Conservation (phyloP, 2,329 filamentous ascomycete species). For the Cladosporium sp. region DNA sequence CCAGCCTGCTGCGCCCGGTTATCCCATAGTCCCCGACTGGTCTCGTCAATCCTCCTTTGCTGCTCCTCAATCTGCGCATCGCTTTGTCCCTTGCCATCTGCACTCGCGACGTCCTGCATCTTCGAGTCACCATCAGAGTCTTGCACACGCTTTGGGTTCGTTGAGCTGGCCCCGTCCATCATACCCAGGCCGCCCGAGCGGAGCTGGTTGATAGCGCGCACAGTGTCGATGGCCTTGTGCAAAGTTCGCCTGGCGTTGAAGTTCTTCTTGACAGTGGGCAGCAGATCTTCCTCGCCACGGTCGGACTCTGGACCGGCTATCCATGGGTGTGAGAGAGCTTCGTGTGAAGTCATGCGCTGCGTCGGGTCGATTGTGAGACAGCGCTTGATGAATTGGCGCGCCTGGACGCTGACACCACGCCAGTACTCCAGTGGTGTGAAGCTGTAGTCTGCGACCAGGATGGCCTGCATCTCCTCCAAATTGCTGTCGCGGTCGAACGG, state of each 20-base stretch:
- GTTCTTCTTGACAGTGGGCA: conserved; percentile 69
- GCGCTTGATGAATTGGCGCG: conserved; percentile 87
- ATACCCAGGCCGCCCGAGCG: conserved; percentile 57
- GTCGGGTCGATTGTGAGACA: conserved; percentile 89
- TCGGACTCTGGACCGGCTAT: conserved; percentile 58
- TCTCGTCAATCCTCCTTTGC: conserved; percentile 60
- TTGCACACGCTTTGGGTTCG: conserved; percentile 49
- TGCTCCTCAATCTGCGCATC: conserved; percentile 63
- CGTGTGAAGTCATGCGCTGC: conserved; percentile 87
- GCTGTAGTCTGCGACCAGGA: conserved; percentile 91
- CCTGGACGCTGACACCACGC: conserved; percentile 80
- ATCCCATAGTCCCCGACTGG: conserved; percentile 58
- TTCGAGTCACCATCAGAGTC: conserved; percentile 25
- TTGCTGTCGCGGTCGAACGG: conserved; percentile 97
- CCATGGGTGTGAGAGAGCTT: conserved; percentile 66
- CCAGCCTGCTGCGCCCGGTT: conserved; percentile 14
- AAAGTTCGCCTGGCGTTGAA: conserved; percentile 66
- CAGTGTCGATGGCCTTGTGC: conserved; percentile 68
- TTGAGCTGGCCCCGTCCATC: conserved; percentile 60
- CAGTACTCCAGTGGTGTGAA: conserved; percentile 96
- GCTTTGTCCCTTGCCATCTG: conserved; percentile 58
- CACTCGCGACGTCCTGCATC: conserved; percentile 43
- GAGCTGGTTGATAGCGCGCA: conserved; percentile 67
- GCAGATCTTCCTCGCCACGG: conserved; percentile 53
- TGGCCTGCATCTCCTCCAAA: conserved; percentile 99